These are phyloP conservation scores for Cruciata laevipes DNA, from an alignment of 257 asterid genomes.

Conservation along the genomic window DNA sequence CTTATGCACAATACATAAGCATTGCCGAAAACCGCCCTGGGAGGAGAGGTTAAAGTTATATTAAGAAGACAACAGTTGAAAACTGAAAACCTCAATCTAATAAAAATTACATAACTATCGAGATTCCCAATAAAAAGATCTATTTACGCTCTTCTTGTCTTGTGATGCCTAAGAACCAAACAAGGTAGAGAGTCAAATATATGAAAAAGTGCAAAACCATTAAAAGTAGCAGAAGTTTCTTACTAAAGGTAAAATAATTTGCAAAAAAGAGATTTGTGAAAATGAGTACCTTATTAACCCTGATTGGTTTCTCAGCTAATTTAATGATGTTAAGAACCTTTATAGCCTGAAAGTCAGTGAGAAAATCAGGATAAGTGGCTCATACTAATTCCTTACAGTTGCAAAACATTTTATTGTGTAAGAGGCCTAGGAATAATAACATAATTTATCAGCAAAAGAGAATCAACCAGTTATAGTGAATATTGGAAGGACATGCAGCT, in stretches of 20 bases:
- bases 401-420: background rate
- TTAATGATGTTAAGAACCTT: conserved; percentile 91
- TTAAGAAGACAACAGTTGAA: too few species aligned
- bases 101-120: too few species aligned
- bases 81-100: too few species aligned
- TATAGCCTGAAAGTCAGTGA: conserved; percentile 54
- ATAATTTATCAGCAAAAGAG: too few species aligned
- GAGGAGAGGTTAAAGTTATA: too few species aligned
- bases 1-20: too few species aligned
- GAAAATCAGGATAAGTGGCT: background rate
- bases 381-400: background rate
- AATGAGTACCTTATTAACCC: conserved; percentile 73
- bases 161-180: conserved; percentile 68
- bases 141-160: conserved; percentile 88
- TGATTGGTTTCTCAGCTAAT: conserved; percentile 77
- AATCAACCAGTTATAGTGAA: too few species aligned
- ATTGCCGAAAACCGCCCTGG: too few species aligned
- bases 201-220: background rate
- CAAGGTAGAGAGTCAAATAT: background rate
- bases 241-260: too few species aligned
- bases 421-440: background rate
- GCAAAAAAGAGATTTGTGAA: too few species aligned
- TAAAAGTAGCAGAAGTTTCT: background rate
- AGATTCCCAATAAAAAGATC: conserved; percentile 94
- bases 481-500: too few species aligned